Conservation (phyloP, 257 asterid genomes). For the Capsicum baccatum region DNA sequence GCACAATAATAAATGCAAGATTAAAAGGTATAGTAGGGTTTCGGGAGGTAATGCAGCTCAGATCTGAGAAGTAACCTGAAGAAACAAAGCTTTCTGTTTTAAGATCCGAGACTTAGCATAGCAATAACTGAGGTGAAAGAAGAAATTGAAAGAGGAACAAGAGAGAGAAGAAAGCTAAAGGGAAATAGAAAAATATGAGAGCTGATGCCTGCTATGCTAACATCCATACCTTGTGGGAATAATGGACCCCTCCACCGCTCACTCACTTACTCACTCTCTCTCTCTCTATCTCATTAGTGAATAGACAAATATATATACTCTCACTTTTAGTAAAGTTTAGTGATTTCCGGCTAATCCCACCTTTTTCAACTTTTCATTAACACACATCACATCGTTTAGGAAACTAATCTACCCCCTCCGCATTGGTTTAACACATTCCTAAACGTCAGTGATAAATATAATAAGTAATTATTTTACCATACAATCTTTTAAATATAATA, state of each 20-base stretch:
- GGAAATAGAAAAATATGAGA: not conserved
- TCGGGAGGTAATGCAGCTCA: constrained; percentile 49
- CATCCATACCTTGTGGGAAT: constrained; percentile 25
- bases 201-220: not conserved
- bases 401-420: not conserved
- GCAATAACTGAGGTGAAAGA: constrained; percentile 26
- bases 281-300: not conserved
- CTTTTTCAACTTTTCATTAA: not conserved
- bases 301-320: not conserved
- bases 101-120: constrained; percentile 39
- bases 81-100: constrained; percentile 26
- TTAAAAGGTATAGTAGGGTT: constrained; percentile 15
- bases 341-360: constrained; percentile 24
- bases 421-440: too few relatives aligned
- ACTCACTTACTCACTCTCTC: too few relatives aligned
- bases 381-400: not conserved
- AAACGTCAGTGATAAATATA: too few relatives aligned
- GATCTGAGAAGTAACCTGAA: constrained; percentile 71
- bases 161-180: not conserved
- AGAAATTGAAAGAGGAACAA: not conserved
- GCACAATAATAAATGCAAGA: constrained; percentile 4
- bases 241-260: constrained; percentile 25
- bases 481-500: too few relatives aligned
- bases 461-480: too few relatives aligned
- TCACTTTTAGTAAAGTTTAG: constrained; percentile 21